Percentiles rank a stretch among this genome's conserved stretches.
Evolutionary conservation across 2,329 filamentous ascomycete genomes (phyloP).

Genomic region (Exophiala sideris): DNA sequence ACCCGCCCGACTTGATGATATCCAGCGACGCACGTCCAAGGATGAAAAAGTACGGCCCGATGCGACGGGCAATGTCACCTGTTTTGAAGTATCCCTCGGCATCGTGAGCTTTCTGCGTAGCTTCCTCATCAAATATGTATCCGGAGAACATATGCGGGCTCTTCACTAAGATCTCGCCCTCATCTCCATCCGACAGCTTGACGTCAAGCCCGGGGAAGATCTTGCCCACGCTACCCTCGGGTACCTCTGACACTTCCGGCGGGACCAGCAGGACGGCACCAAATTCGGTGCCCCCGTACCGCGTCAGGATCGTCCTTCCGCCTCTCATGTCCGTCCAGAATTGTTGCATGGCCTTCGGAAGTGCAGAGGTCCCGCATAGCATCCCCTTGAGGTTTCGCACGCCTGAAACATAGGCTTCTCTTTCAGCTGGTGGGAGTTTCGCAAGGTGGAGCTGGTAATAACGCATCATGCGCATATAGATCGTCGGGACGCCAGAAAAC

Average conservation of each 20-base stretch:
- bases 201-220: conserved; percentile 37
- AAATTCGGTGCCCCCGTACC: conserved; percentile 45
- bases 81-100: conserved; percentile 39
- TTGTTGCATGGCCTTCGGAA: conserved; percentile 46
- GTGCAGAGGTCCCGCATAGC: conserved; percentile 40
- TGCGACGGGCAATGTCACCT: conserved; percentile 32
- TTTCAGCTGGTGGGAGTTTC: conserved; percentile 12
- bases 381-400: conserved; percentile 26
- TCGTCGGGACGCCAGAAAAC: conserved; percentile 41
- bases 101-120: conserved; percentile 11
- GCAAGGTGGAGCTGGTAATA: conserved; percentile 22
- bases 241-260: conserved; percentile 1
- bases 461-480: conserved; percentile 38
- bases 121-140: conserved; percentile 32
- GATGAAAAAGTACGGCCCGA: conserved; percentile 39
- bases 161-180: conserved; percentile 45
- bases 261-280: conserved; percentile 28
- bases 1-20: conserved; percentile 50
- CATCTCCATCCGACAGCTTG: conserved; percentile 39
- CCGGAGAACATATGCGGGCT: conserved; percentile 37
- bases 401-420: conserved; percentile 41
- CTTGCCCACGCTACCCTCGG: conserved; percentile 29
- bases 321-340: conserved; percentile 45
- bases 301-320: conserved; percentile 39
- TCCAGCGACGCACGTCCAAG: conserved; percentile 45